These are phyloP conservation scores for Chaetoceros muelleri DNA, from an alignment of 108 stramenopile species.

Conservation along the genomic window DNA sequence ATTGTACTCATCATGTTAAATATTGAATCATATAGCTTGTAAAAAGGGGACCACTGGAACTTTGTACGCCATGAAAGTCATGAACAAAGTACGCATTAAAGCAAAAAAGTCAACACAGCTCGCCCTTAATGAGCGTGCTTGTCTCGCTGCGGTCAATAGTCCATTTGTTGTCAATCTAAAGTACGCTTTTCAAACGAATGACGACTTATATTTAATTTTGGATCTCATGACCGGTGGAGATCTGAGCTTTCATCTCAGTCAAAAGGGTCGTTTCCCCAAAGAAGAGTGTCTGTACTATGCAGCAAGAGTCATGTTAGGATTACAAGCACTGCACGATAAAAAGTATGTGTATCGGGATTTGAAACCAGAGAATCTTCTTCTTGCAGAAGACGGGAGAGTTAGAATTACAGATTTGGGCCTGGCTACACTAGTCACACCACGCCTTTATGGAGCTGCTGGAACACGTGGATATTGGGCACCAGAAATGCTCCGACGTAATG, in stretches of 20 bases:
- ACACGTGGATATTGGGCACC: constrained; percentile 94
- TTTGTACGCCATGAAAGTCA: constrained; percentile 96
- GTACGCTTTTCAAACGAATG: constrained; percentile 87
- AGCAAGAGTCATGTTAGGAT: constrained; percentile 85
- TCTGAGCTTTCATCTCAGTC: constrained; percentile 72
- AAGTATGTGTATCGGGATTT: constrained; percentile 87
- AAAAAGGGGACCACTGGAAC: constrained; percentile 92
- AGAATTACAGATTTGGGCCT: constrained; percentile 90
- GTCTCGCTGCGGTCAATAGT: constrained; percentile 71
- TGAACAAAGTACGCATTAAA: constrained; percentile 95
- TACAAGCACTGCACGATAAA: constrained; percentile 82
- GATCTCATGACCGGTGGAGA: constrained; percentile 97
- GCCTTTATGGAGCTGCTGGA: constrained; percentile 75
- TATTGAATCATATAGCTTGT: constrained; percentile 43
- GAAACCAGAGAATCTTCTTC: constrained; percentile 92
- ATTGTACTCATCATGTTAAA: neutral
- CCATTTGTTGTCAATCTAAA: constrained; percentile 95
- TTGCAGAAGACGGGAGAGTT: constrained; percentile 83
- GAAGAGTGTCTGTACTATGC: constrained; percentile 79
- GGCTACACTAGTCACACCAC: constrained; percentile 78
- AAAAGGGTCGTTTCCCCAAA: constrained; percentile 60
- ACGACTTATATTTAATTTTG: constrained; percentile 86
- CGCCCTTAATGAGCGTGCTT: constrained; percentile 81
- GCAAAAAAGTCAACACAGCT: constrained; percentile 82
- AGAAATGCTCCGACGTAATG: constrained; percentile 86